Evolutionary conservation across 2,329 filamentous ascomycete genomes (phyloP), one percentile per base, ranked within the genome.

Genomic region (Pseudogymnoascus verrucosus): DNA sequence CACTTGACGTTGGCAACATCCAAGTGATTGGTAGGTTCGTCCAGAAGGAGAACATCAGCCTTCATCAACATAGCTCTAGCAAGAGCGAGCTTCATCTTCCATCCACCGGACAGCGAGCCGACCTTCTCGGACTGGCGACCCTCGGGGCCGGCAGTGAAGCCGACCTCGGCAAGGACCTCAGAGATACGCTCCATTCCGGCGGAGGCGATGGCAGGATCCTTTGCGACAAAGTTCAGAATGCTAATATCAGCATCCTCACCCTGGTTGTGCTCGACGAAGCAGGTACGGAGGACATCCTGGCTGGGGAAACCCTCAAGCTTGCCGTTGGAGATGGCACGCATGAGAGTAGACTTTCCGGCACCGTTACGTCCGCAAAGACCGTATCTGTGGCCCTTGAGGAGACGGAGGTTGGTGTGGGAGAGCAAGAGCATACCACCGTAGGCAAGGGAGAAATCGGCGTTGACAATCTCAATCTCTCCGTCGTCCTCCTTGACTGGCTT

Each of bases 251-350:
- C 93, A 77, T 97, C 93, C 76, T 98, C 95, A 63, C 95, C 95
- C 78, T 99, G 93, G 79, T 98, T 98, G 81, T 99, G 95, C 80
- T 99, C 95, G 47, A 99, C 95, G 73, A 98, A 99, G 78, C 93
- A 98, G 10, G 93, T 98, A 71, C 91, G 89, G 71, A 99, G 87
- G 65, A 93, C 89, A 68, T 97, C 92, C 74, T 95, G 92, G 14
- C 91, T 98, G 77, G 95, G 95, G 89, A 99, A 99, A 76, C 95
- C 95, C 84, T 99, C 95, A 67, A 99, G 99, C 93, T 82, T 99
- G 95, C 85, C 95, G 84, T 99, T 99, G 89, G 98, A 98, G 89
- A 99, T 99, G 76, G 95, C 95, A 70, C 95, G 93, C 95, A 99
- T 99, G 75, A 99, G 92, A 39, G 95, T 99, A 64, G 95, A 98